A percentile compares a stretch with the other conserved stretches of the same genome.
Conservation (phyloP, 2,329 filamentous ascomycete genomes). For the Fusarium verrucosum region DNA sequence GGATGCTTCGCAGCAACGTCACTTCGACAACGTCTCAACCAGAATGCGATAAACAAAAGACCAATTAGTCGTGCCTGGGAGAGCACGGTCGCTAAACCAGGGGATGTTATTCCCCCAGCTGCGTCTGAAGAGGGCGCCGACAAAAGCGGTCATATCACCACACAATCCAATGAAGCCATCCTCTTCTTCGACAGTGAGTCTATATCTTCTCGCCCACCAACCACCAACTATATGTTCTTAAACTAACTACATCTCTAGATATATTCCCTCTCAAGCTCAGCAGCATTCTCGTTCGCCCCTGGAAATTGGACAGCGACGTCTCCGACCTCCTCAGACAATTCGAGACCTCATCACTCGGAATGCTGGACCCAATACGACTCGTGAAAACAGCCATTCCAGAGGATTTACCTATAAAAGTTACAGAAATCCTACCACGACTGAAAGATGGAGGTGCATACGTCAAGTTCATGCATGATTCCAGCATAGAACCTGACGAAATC, state of each 20-base stretch:
- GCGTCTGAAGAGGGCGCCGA: constrained; percentile 59
- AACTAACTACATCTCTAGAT: constrained; percentile 59
- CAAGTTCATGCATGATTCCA: constrained; percentile 72
- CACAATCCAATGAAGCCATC: constrained; percentile 79
- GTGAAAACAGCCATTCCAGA: constrained; percentile 71
- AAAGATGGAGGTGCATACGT: constrained; percentile 95
- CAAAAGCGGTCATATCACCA: constrained; percentile 83
- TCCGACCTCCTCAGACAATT: constrained; percentile 62
- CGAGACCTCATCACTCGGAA: constrained; percentile 59
- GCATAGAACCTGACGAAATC: constrained; percentile 52
- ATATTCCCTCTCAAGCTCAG: constrained; percentile 82
- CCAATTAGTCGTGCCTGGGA: constrained; percentile 38
- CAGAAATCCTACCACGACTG: constrained; percentile 82
- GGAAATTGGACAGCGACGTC: constrained; percentile 60
- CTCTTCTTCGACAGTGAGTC: constrained; percentile 86
- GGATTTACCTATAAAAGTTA: constrained; percentile 72
- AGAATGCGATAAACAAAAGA: constrained; percentile 3
- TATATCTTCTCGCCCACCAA: too few relatives aligned
- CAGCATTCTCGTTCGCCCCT: constrained; percentile 56
- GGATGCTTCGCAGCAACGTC: constrained; percentile 21
- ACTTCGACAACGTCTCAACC: constrained; percentile 13
- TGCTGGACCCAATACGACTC: constrained; percentile 62
- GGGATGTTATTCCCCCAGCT: constrained; percentile 12
- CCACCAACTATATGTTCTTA: neutral
- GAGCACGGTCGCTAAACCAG: constrained; percentile 38